These are phyloP conservation scores for Podospora australis DNA, from an alignment of 495 filamentous ascomycete genomes.

Conservation along the genomic window DNA sequence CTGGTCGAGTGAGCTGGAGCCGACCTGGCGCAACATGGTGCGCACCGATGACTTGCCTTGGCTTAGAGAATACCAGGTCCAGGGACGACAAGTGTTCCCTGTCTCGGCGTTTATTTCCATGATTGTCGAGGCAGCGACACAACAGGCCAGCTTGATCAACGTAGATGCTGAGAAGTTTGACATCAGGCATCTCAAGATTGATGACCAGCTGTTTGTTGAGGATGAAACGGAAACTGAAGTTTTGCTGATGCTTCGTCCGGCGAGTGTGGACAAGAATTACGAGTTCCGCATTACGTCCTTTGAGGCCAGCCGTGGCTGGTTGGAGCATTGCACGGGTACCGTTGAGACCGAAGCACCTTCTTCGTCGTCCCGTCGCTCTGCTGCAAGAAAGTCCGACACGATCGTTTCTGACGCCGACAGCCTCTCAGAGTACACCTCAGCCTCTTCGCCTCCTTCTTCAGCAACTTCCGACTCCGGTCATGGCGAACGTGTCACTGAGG, in stretches of 20 bases:
- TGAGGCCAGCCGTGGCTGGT: constrained; percentile 24
- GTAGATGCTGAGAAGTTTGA: constrained; percentile 17
- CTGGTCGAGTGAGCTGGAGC: constrained; percentile 37
- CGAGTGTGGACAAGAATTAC: not conserved
- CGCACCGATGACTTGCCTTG: constrained; percentile 38
- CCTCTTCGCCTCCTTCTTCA: constrained; percentile 8
- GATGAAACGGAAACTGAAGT: constrained; percentile 27
- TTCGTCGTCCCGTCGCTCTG: constrained; percentile 16
- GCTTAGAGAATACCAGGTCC: constrained; percentile 43
- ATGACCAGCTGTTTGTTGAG: constrained; percentile 20
- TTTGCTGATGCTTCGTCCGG: constrained; percentile 21
- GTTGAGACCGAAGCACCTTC: constrained; percentile 27
- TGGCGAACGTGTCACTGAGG: constrained; percentile 8
- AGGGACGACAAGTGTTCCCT: constrained; percentile 39
- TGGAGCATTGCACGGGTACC: constrained; percentile 30
- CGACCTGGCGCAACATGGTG: constrained; percentile 47
- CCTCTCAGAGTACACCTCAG: constrained; percentile 11
- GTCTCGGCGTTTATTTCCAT: constrained; percentile 41
- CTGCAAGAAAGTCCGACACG: not conserved
- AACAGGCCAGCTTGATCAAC: constrained; percentile 21
- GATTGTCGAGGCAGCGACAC: constrained; percentile 37
- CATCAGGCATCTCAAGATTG: constrained; percentile 17
- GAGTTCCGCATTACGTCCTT: constrained; percentile 37
- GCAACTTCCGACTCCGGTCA: constrained; percentile 14
- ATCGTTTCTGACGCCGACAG: constrained; percentile 5